Percentiles rank a stretch among this genome's conserved stretches.
These are phyloP conservation scores for Suhomyces guaymorum DNA, from an alignment of 1,139 yeast species.

Conservation along the genomic window DNA sequence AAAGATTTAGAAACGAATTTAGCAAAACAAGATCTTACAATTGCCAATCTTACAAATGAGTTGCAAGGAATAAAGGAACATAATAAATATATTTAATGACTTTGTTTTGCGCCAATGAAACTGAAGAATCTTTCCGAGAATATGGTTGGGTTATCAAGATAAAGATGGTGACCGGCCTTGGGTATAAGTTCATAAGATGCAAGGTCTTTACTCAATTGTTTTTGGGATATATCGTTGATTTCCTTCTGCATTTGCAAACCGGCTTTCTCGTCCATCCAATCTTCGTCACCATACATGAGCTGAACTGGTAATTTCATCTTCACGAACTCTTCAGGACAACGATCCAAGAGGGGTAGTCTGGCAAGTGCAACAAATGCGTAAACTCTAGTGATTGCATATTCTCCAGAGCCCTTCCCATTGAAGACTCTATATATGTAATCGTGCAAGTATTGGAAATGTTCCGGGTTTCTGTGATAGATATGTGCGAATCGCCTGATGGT, in stretches of 20 bases:
- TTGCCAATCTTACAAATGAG: no score
- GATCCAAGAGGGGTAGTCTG: constrained; percentile 44
- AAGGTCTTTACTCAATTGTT: constrained; percentile 17
- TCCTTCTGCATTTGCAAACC: constrained; percentile 43
- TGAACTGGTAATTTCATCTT: constrained; percentile 43
- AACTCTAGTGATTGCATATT: constrained; percentile 45
- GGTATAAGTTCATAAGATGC: constrained; percentile 34
- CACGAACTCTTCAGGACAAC: constrained; percentile 41
- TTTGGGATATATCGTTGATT: constrained; percentile 34
- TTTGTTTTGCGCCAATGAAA: no score
- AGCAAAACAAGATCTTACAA: no score
- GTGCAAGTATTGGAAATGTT: constrained; percentile 37
- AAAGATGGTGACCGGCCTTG: constrained; percentile 63
- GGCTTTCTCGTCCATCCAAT: constrained; percentile 52
- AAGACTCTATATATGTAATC: constrained; percentile 45
- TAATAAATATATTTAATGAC: no score
- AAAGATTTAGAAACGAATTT: no score
- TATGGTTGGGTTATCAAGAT: constrained; percentile 59
- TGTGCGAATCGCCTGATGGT: constrained; percentile 43
- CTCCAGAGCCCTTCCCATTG: constrained; percentile 47
- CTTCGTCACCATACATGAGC: constrained; percentile 49
- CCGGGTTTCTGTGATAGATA: constrained; percentile 31
- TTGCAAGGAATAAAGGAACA: no score
- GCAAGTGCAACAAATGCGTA: constrained; percentile 44
- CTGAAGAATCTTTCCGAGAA: constrained; percentile 15